A percentile compares a stretch with the other conserved stretches of the same genome.
Evolutionary conservation across 305 asterid genomes (phyloP).

Genomic region (Solanum hybrid): DNA sequence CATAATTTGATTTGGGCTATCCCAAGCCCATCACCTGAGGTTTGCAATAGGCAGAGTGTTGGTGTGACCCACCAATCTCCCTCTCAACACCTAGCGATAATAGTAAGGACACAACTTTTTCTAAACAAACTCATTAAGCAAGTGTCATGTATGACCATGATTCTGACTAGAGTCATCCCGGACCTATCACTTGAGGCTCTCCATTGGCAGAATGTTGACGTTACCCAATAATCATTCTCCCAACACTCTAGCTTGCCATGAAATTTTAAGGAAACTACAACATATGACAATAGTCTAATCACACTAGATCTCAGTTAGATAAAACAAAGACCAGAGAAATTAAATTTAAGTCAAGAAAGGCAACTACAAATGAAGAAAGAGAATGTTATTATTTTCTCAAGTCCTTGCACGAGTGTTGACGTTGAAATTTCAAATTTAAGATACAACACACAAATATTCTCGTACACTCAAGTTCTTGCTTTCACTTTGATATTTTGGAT

Average conservation of each 20-base stretch:
- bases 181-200: neutral
- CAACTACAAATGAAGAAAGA: neutral
- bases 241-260: neutral
- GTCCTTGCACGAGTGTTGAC: neutral
- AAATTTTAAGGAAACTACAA: neutral
- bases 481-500: neutral
- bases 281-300: neutral
- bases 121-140: neutral
- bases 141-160: neutral
- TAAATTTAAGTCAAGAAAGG: neutral
- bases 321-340: neutral
- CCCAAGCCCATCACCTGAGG: neutral
- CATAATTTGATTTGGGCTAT: too few species aligned
- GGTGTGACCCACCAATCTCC: neutral
- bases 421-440: neutral
- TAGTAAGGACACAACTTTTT: neutral
- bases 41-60: neutral
- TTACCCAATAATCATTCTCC: neutral
- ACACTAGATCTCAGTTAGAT: neutral
- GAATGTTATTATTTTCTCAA: neutral
- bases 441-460: neutral
- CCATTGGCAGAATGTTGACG: neutral
- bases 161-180: neutral
- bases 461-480: neutral
- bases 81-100: neutral